These are phyloP conservation scores for Austroboletus olivaceoglutinosus DNA, from an alignment of 1,284 basidiomycete genomes.

Conservation along the genomic window DNA sequence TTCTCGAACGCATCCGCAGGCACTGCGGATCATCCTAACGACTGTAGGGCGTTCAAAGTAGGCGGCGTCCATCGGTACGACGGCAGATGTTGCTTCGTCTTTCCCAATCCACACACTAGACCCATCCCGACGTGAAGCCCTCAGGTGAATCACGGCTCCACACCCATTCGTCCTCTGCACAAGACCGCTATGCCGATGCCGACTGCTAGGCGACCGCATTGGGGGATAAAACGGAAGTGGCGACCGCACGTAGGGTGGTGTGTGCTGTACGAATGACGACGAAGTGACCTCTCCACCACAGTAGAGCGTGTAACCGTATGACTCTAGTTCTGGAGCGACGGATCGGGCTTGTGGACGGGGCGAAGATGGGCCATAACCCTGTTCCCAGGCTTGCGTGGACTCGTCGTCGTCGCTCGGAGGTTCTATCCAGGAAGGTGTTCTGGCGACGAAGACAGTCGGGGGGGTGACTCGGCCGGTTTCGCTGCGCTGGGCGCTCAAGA, in stretches of 20 bases:
- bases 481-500: constrained; percentile 28
- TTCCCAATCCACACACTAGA: constrained; percentile 58
- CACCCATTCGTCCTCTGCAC: constrained; percentile 50
- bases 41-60: constrained; percentile 53
- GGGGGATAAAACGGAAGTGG: constrained; percentile 41
- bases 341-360: constrained; percentile 25
- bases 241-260: constrained; percentile 33
- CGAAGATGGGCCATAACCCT: constrained; percentile 29
- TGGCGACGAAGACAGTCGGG: constrained; percentile 29
- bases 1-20: constrained; percentile 63
- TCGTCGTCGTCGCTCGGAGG: constrained; percentile 36
- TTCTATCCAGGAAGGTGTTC: constrained; percentile 35
- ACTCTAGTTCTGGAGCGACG: constrained; percentile 12
- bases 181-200: constrained; percentile 9
- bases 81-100: constrained; percentile 45
- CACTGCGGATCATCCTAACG: constrained; percentile 49
- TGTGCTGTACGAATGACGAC: constrained; percentile 1
- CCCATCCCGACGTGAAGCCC: constrained; percentile 49
- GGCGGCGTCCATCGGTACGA: constrained; percentile 48
- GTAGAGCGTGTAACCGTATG: constrained; percentile 44
- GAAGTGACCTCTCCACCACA: constrained; percentile 44
- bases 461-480: constrained; percentile 27
- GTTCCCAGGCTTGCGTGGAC: constrained; percentile 34
- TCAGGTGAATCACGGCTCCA: constrained; percentile 55
- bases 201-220: constrained; percentile 10